Base-by-base conservation (phyloP, 345 rosid species). In the Gossypioides kirkii region DNA sequence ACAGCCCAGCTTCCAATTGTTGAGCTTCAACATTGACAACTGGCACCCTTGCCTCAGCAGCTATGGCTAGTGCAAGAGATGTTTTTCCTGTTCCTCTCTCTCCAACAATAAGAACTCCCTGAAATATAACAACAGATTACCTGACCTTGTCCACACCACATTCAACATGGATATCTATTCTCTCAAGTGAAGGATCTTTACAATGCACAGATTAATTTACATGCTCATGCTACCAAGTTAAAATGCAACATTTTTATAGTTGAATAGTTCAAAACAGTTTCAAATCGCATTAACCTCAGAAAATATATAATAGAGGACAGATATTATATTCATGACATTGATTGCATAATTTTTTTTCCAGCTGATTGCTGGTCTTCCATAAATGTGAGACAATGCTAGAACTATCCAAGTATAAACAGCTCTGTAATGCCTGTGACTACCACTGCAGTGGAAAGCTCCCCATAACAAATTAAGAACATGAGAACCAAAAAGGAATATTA, bases 51-150 rank as follows among this genome's bases (percentile, higher is more conserved):
- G 98, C 97, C 86, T 93, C 97, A 6, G 98, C 97, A 80, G 97
- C 98, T 69, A 93, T 91, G 75, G 98, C 98, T 56, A 91, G 81
- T 28, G 98, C 97, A 43, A 93, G 80, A 59, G 97, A 91, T 45
- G 98, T 93, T 84, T 93, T 93, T 60, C 98, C 98, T 1, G 97
- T 93, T 78, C 97, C 97, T 80, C 98, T 91, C 81, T 90, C 98
- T 74, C 98, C 98, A 54, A 91, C 94, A 73, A 93, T 91, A 77
- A 93, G 97, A 82, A 93, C 98, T 82, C 98, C 98, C 98, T 93
- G 87, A 87, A 85, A 36, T 14, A 77, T 62, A 68, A 74, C 26
- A 17, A 60, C 56, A 12, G 56, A 41, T 10, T 69, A 72, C 72
- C 41, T 75, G 23, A 76, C 68, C 65, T 18, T 62, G 18, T 59